A percentile compares a stretch with the other conserved stretches of the same genome.
Evolutionary conservation across 352 stramenopile genomes (phyloP).

Genomic region (Globisporangium cylindrosporum): DNA sequence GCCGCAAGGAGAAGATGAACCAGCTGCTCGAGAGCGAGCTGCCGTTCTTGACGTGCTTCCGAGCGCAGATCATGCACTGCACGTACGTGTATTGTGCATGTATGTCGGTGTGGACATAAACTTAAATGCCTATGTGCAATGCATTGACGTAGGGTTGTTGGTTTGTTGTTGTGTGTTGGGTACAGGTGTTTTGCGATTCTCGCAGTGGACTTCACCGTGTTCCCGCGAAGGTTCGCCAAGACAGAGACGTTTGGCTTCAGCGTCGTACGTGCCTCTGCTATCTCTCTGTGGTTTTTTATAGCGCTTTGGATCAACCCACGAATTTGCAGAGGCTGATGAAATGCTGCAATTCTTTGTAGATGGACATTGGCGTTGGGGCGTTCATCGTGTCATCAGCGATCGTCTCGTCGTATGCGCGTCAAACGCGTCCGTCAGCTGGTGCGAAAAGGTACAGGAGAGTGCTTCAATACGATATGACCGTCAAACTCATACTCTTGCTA

Average conservation of each 20-base stretch:
- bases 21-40: conserved; percentile 69
- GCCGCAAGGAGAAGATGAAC: conserved; percentile 81
- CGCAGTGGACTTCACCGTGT: conserved; percentile 97
- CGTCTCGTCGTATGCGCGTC: conserved; percentile 66
- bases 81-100: conserved; percentile 42
- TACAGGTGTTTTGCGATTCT: conserved; percentile 91
- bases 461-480: background rate
- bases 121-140: too few relatives aligned
- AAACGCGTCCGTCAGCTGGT: conserved; percentile 26
- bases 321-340: background rate
- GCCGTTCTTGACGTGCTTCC: conserved; percentile 77
- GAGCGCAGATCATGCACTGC: conserved; percentile 78
- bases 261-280: conserved; percentile 50
- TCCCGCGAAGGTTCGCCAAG: conserved; percentile 94
- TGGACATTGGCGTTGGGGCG: conserved; percentile 96
- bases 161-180: background rate
- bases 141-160: background rate
- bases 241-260: conserved; percentile 96
- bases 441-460: conserved; percentile 20
- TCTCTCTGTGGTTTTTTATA: background rate
- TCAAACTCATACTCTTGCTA: background rate
- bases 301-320: background rate
- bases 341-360: conserved; percentile 38
- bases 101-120: background rate
- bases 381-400: conserved; percentile 92